Conservation (phyloP, 441 rosid species). For the Francoa sonchifolia region DNA sequence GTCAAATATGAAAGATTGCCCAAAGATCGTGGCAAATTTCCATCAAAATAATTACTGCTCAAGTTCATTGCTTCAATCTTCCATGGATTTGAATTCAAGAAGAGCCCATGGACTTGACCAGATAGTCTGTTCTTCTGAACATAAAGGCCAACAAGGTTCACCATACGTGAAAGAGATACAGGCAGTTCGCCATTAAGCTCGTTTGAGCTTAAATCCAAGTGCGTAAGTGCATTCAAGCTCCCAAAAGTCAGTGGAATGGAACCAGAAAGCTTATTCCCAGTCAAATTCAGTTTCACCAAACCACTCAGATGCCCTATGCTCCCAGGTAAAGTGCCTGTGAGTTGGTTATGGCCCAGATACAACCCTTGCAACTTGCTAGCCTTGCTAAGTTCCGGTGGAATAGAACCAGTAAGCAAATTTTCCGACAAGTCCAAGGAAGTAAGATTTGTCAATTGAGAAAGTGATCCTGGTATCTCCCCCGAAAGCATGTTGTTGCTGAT, state of each 20-base stretch:
- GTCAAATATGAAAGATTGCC: slow-evolving; percentile 66
- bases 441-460: slow-evolving; percentile 49
- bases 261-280: slow-evolving; percentile 49
- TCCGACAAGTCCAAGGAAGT: slow-evolving; percentile 64
- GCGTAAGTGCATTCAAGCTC: slow-evolving; percentile 58
- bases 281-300: slow-evolving; percentile 74
- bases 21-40: slow-evolving; percentile 42
- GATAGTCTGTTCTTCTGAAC: slow-evolving; percentile 56
- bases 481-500: slow-evolving; percentile 56
- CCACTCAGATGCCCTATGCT: slow-evolving; percentile 48
- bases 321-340: slow-evolving; percentile 58
- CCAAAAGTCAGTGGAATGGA: slow-evolving; percentile 52
- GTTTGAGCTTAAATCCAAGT: slow-evolving; percentile 71
- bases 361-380: slow-evolving; percentile 70
- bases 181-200: slow-evolving; percentile 57
- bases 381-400: slow-evolving; percentile 47
- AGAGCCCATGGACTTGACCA: slow-evolving; percentile 33
- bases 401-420: slow-evolving; percentile 40
- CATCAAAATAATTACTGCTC: slow-evolving; percentile 43
- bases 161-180: slow-evolving; percentile 43
- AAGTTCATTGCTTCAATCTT: slow-evolving; percentile 55
- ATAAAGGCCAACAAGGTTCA: slow-evolving; percentile 64
- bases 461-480: slow-evolving; percentile 57
- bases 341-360: slow-evolving; percentile 62
- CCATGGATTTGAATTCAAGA: slow-evolving; percentile 41